Evolutionary conservation across 805 yeast species (phyloP), one percentile per base, ranked within the genome.

Genomic region (Candida nitratophila): DNA sequence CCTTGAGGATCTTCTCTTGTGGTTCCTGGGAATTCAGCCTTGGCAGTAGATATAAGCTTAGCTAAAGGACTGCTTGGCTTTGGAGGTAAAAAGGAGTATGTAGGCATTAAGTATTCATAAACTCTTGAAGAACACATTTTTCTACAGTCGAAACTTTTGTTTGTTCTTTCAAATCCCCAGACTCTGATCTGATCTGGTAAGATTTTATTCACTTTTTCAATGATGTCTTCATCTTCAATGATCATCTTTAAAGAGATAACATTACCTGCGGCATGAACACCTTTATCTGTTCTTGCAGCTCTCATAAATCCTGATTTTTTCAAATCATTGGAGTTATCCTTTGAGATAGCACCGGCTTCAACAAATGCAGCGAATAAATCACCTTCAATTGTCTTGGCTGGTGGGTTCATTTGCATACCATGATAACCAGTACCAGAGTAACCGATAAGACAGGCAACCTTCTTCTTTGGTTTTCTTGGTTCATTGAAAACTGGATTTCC

Each of bases 261-360:
- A 61, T 90, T 90, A 26, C 97, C 97, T 2, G 96, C 96, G 12
- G 98, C 97, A 65, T 90, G 98, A 21, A 90, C 98, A 48, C 97
- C 98, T 64, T 91, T 91, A 63, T 90, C 98, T 3, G 91, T 84
- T 66, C 91, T 73, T 4, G 91, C 91, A 42, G 90, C 87, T 63
- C 93, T 73, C 86, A 81, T 83, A 58, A 91, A 86, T 0, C 93
- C 89, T 43, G 81, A 77, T 60, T 90, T 90, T 59, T 87, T 89
- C 55, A 90, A 77, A 60, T 91, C 97, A 46, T 81, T 83, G 7
- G 96, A 79, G 63, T 90, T 90, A 55, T 86, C 93, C 47, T 79
- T 77, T 1, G 95, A 84, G 45, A 90, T 77, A 4, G 96, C 96
- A 17, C 96, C 97, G 2, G 96, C 89, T 45, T 76, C 75, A 56